Percentiles rank a stretch among this genome's conserved stretches.
Conservation (phyloP, 805 yeast genomes). For the Monosporozyma aquatica region DNA sequence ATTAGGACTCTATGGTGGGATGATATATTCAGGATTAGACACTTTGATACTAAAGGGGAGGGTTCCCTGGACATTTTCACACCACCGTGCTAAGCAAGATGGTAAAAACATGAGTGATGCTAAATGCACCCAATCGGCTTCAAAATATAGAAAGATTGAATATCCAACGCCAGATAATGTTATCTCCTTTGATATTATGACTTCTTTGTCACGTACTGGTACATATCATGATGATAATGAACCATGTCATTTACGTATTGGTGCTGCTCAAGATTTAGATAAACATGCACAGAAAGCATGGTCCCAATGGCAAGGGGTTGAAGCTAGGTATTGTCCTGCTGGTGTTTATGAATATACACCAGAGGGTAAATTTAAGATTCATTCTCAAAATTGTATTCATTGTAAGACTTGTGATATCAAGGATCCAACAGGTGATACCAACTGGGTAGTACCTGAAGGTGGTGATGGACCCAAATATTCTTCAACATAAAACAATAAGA, state of each 20-base stretch:
- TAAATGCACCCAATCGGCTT: slow-evolving; percentile 58
- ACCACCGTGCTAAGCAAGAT: not conserved
- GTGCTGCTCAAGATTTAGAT: slow-evolving; percentile 48
- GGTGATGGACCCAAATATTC: slow-evolving; percentile 97
- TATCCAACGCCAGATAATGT: slow-evolving; percentile 96
- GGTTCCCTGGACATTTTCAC: slow-evolving; percentile 77
- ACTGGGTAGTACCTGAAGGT: slow-evolving; percentile 98
- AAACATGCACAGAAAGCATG: slow-evolving; percentile 61
- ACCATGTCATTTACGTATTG: slow-evolving; percentile 70
- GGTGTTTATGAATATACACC: slow-evolving; percentile 85
- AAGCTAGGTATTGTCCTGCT: slow-evolving; percentile 92
- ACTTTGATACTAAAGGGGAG: slow-evolving; percentile 70
- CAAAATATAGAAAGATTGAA: slow-evolving; percentile 56
- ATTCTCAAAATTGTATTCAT: slow-evolving; percentile 95
- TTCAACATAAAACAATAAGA: slow-evolving; percentile 3
- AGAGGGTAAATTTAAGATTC: slow-evolving; percentile 67
- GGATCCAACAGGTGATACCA: slow-evolving; percentile 87
- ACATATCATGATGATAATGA: slow-evolving; percentile 94
- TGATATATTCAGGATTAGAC: slow-evolving; percentile 74
- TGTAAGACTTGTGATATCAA: slow-evolving; percentile 98
- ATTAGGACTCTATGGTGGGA: slow-evolving; percentile 73
- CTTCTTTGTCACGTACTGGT: slow-evolving; percentile 95
- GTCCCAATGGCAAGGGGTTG: slow-evolving; percentile 78
- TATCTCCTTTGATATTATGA: slow-evolving; percentile 81
- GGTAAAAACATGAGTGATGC: slow-evolving; percentile 60